These are phyloP conservation scores for Entonaema liquescens DNA, from an alignment of 495 filamentous ascomycete genomes.

Conservation along the genomic window DNA sequence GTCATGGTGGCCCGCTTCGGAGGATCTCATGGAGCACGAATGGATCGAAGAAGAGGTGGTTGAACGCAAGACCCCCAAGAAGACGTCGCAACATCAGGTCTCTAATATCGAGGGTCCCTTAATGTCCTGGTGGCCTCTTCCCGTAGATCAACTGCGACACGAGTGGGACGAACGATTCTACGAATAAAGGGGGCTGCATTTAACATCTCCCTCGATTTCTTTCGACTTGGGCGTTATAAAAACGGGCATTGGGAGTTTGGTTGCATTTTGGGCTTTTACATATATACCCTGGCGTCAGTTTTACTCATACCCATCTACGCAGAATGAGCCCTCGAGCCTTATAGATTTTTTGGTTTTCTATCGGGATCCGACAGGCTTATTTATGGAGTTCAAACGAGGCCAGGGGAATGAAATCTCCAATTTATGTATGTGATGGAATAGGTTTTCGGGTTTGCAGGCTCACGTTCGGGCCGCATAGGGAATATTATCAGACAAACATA, in stretches of 20 bases:
- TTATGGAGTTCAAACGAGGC: conserved; percentile 17
- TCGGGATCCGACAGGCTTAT: conserved; percentile 8
- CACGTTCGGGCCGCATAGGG: background rate
- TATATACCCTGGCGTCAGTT: conserved; percentile 31
- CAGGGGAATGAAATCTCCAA: conserved; percentile 8
- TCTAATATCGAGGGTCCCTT: conserved; percentile 31
- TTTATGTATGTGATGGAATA: background rate
- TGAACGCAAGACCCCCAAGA: conserved; percentile 4
- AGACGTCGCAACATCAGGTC: conserved; percentile 22
- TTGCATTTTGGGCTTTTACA: conserved; percentile 11
- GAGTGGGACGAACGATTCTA: conserved; percentile 46
- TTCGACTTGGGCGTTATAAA: conserved; percentile 21
- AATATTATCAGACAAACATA: background rate
- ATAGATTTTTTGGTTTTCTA: background rate
- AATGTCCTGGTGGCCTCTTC: conserved; percentile 46
- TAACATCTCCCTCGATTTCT: background rate
- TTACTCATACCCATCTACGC: background rate
- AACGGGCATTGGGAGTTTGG: background rate
- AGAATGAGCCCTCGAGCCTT: conserved; percentile 6
- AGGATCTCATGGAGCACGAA: conserved; percentile 41
- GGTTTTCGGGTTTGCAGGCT: background rate
- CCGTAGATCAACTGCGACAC: conserved; percentile 31
- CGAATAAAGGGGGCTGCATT: conserved; percentile 27
- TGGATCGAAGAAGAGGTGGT: conserved; percentile 25
- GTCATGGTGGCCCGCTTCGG: conserved; percentile 41